These are phyloP conservation scores for Candida stauntonica DNA, from an alignment of 805 yeast genomes.

Conservation along the genomic window DNA sequence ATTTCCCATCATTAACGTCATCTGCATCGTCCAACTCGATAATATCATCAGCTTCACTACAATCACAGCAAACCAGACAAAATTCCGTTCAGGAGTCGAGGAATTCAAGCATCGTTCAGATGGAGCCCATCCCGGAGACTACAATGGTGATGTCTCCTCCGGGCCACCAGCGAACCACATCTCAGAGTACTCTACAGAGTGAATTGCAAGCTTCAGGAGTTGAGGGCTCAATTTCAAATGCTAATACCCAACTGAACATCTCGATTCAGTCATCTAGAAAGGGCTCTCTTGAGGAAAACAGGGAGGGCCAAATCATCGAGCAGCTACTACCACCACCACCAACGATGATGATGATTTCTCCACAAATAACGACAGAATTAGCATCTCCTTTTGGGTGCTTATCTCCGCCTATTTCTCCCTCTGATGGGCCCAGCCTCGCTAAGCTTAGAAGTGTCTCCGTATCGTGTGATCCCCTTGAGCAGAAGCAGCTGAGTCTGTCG, in stretches of 20 bases:
- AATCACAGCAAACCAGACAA: conserved; percentile 2
- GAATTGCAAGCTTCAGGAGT: neutral
- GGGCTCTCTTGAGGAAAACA: no score
- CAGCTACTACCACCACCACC: conserved; percentile 14
- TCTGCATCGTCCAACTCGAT: neutral
- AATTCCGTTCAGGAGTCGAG: conserved; percentile 5
- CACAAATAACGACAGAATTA: conserved; percentile 3
- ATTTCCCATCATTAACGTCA: neutral
- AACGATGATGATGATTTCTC: neutral
- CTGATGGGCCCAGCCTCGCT: neutral
- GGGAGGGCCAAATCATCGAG: no score
- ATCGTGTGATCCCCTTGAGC: conserved; percentile 14
- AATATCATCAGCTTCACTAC: conserved; percentile 1
- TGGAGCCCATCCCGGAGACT: conserved; percentile 9
- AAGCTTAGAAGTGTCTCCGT: conserved; percentile 1
- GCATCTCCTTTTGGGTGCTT: conserved; percentile 5
- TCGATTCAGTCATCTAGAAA: no score
- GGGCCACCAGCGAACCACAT: neutral
- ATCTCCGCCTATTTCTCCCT: neutral
- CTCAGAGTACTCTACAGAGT: neutral
- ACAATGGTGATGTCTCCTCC: neutral
- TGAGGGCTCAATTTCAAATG: neutral
- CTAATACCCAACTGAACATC: no score
- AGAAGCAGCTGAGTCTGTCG: neutral
- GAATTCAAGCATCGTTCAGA: conserved; percentile 4